Percentiles rank a stretch among this genome's conserved stretches.
phyloP scores from a whole-genome alignment of 1,139 yeast species.

The Geotrichum cucujoidarum region DNA sequence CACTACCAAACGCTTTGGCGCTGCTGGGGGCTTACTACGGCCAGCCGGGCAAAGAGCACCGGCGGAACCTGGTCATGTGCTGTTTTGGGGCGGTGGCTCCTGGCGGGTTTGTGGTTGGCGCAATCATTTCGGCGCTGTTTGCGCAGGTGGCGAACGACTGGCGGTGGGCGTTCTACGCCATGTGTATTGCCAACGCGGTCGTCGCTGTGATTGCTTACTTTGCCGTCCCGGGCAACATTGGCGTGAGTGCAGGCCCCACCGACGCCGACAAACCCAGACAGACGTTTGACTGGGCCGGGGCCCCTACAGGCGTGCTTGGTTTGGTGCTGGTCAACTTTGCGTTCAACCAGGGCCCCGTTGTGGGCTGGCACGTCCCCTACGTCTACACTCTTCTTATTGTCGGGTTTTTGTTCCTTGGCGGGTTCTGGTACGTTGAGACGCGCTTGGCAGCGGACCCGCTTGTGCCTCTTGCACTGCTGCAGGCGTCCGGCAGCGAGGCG shows the following conservation, averaged over 20 bases:
- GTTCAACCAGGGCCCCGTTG: constrained; percentile 59
- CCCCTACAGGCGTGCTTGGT: constrained; percentile 46
- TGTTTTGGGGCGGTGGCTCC: constrained; percentile 59
- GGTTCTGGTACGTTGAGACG: constrained; percentile 40
- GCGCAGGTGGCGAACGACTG: constrained; percentile 46
- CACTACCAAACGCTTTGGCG: constrained; percentile 56
- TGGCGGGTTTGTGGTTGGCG: constrained; percentile 50
- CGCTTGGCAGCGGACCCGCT: constrained; percentile 42
- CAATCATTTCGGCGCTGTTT: constrained; percentile 45
- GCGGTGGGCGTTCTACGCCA: constrained; percentile 55
- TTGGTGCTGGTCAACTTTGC: constrained; percentile 50
- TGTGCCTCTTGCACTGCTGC: constrained; percentile 43
- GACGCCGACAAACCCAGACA: no score
- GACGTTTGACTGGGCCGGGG: constrained; percentile 47
- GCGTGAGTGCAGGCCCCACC: constrained; percentile 27
- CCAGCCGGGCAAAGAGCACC: constrained; percentile 44
- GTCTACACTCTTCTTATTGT: constrained; percentile 50
- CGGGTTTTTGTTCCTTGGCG: constrained; percentile 41
- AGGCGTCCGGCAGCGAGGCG: constrained; percentile 42
- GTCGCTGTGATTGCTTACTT: constrained; percentile 38
- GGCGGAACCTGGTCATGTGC: constrained; percentile 44
- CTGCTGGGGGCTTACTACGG: constrained; percentile 51
- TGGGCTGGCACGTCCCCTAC: constrained; percentile 51
- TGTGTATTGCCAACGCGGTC: constrained; percentile 39
- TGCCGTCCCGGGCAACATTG: constrained; percentile 41